Conservation (phyloP, 2,329 filamentous ascomycete genomes). For the Colletotrichum sp. region DNA sequence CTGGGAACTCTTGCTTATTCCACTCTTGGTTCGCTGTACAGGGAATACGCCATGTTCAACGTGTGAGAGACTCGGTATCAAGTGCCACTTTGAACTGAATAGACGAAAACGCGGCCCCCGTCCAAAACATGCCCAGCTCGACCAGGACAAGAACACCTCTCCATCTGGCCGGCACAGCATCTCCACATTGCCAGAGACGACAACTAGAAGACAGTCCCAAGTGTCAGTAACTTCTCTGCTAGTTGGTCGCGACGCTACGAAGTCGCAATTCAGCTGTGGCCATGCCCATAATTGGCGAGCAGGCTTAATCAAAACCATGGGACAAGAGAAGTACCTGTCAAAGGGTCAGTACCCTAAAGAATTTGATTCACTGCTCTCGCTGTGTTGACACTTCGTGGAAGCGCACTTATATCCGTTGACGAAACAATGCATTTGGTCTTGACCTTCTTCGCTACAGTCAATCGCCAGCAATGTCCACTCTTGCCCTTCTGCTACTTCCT, state of each 20-base stretch:
- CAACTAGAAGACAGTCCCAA: neutral
- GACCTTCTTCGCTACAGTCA: neutral
- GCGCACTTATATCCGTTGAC: neutral
- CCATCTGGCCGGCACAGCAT: neutral
- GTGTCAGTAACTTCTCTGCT: neutral
- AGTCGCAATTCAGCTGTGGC: neutral
- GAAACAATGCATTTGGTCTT: neutral
- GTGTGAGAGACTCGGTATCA: neutral
- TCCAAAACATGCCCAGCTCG: neutral
- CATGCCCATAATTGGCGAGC: neutral
- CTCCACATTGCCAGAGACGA: neutral
- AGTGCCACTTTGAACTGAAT: neutral
- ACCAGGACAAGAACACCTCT: neutral
- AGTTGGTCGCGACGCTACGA: neutral
- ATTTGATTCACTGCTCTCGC: neutral
- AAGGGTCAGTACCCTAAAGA: neutral
- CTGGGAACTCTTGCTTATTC: neutral
- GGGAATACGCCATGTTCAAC: neutral
- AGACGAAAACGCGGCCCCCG: neutral
- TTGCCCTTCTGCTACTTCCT: neutral
- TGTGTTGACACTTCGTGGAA: neutral
- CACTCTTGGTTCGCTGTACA: neutral
- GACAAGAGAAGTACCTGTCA: neutral
- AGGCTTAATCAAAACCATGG: neutral
- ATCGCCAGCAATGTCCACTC: neutral